Base-by-base conservation (phyloP, 495 filamentous ascomycete genomes). In the Xylaria castorea region DNA sequence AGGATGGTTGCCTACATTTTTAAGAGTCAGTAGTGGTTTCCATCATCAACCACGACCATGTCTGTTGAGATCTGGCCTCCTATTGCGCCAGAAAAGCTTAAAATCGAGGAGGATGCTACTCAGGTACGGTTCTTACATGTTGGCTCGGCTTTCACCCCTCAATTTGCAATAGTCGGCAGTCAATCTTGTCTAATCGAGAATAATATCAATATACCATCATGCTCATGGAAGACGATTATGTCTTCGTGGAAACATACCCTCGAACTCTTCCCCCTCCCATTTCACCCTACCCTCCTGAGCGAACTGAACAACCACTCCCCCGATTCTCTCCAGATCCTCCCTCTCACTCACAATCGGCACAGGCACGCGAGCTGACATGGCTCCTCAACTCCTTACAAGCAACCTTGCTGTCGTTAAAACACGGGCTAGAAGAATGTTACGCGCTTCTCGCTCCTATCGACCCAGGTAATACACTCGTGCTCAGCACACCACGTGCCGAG, bases 401-500 rank as follows among this genome's bases (percentile, higher is more conserved):
- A 61, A 94, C 92, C 22, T 87, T 98, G 44, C 83, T 84, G 38
- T 91, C 92, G 16, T 80, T 99, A 71, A 93, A 94, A 80, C 88
- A 89, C 77, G 94, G 95, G 61, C 90, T 99, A 20, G 89, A 94
- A 81, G 94, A 97, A 83, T 98, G 96, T 81, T 89, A 91, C 61
- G 88, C 89, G 32, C 88, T 98, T 11, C 88, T 99, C 44, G 89
- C 93, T 12, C 94, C 95, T 3, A 84, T 90, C 71, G 93, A 97
- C 3, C 91, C 91, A 1, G 92, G 92, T 16, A 93, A 90, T 67
- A 99, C 95, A 5, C 89, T 99, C 61, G 95, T 93, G 8, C 85
- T 98, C 36, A 94, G 92, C 66, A 96, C 94, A n/a, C 84, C 91
- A 46, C 88, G 97, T 22, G 93, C 92, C 60, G 96, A 99, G 83